Percentiles rank a stretch among this genome's conserved stretches.
Evolutionary conservation across 345 rosid genomes (phyloP).

Genomic region (Theobroma cacao): DNA sequence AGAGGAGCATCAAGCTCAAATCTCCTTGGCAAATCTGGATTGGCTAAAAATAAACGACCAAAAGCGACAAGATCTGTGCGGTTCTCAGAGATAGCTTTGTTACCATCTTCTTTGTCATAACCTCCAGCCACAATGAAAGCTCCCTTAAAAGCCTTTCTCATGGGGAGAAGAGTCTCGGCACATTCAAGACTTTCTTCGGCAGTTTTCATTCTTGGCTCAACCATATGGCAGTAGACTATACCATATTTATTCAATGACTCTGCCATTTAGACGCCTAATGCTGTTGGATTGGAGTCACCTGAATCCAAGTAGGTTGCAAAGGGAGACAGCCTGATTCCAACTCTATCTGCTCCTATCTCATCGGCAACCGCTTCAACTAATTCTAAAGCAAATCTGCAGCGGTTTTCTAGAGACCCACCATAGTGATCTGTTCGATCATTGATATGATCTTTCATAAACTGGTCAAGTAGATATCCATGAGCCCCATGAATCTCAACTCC

Average conservation of each 20-base stretch:
- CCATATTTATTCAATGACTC: conserved; percentile 51
- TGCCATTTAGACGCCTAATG: conserved; percentile 55
- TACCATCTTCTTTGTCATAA: conserved; percentile 54
- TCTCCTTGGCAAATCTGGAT: conserved; percentile 69
- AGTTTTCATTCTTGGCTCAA: conserved; percentile 57
- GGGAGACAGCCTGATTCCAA: conserved; percentile 66
- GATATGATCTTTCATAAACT: conserved; percentile 63
- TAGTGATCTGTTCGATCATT: conserved; percentile 65
- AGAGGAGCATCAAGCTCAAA: conserved; percentile 54
- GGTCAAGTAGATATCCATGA: conserved; percentile 61
- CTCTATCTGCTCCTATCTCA: conserved; percentile 72
- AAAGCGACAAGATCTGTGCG: conserved; percentile 55
- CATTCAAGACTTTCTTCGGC: conserved; percentile 29
- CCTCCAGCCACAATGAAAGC: conserved; percentile 66
- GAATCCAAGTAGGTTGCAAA: conserved; percentile 49
- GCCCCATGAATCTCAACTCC: conserved; percentile 79
- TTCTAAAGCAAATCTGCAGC: conserved; percentile 56
- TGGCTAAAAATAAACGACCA: conserved; percentile 58
- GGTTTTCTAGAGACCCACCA: conserved; percentile 62
- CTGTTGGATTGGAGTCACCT: conserved; percentile 60
- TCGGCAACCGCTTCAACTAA: conserved; percentile 55
- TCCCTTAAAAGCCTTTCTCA: conserved; percentile 67
- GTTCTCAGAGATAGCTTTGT: conserved; percentile 40
- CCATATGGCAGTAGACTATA: conserved; percentile 59
- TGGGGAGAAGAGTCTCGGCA: conserved; percentile 39